A percentile compares a stretch with the other conserved stretches of the same genome.
phyloP scores from a whole-genome alignment of 768 basidiomycete species.

The Suillus subalutaceus region DNA sequence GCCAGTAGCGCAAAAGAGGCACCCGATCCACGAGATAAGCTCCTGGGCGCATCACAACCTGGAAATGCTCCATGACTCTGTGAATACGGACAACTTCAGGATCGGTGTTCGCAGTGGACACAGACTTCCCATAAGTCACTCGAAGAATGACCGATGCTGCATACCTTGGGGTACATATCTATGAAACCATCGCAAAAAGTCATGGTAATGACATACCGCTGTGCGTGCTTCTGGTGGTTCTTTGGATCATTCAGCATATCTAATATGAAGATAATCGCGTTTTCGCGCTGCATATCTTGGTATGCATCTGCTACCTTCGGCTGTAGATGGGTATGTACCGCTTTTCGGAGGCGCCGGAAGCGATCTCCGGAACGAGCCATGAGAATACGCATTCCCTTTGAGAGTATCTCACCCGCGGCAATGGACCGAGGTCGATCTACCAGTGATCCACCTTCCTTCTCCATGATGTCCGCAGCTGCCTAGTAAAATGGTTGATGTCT shows the following conservation, averaged over 20 bases:
- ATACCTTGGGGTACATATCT: neutral
- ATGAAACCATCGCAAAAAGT: neutral
- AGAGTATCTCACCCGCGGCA: neutral
- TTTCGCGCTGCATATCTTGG: neutral
- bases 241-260: constrained; percentile 24
- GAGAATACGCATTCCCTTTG: constrained; percentile 2
- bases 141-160: neutral
- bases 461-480: constrained; percentile 1
- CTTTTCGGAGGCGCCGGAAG: neutral
- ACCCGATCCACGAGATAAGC: constrained; percentile 1
- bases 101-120: neutral
- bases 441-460: neutral
- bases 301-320: neutral
- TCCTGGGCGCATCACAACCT: neutral
- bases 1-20: constrained; percentile 3
- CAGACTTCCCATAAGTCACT: constrained; percentile 1
- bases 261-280: constrained; percentile 8
- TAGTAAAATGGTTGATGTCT: neutral
- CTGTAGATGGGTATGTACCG: neutral
- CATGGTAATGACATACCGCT: constrained; percentile 13
- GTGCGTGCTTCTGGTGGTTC: constrained; percentile 15
- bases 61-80: neutral
- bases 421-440: neutral
- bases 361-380: constrained; percentile 4
- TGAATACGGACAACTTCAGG: neutral